Percentiles rank a stretch among this genome's conserved stretches.
These are phyloP conservation scores for Aurifilum marmelostoma DNA, from an alignment of 2,329 filamentous ascomycete genomes.

Conservation along the genomic window DNA sequence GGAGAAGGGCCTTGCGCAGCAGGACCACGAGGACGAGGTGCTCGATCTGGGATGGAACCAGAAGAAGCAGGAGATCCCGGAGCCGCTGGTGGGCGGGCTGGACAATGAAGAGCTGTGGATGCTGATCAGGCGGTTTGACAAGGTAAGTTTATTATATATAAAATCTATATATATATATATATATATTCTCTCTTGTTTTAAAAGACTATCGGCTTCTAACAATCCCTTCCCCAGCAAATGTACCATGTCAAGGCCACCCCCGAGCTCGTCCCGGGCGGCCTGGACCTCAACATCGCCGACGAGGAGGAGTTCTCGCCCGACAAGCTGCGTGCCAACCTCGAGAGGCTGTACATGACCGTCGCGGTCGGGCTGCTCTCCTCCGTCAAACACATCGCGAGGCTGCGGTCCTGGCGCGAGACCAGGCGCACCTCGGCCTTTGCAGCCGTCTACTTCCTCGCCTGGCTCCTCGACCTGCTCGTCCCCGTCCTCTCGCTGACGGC, in stretches of 20 bases:
- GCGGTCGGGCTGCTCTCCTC: slow-evolving; percentile 66
- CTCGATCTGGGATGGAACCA: slow-evolving; percentile 73
- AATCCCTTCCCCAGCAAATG: slow-evolving; percentile 48
- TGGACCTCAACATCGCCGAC: slow-evolving; percentile 81
- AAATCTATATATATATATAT: no score
- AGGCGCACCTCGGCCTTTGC: slow-evolving; percentile 68
- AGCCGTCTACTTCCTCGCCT: slow-evolving; percentile 61
- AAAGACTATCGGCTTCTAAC: no score
- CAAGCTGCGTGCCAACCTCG: slow-evolving; percentile 76
- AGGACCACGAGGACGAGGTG: slow-evolving; percentile 58
- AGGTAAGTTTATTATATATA: no score
- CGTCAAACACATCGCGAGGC: slow-evolving; percentile 73
- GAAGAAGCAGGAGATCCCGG: slow-evolving; percentile 55
- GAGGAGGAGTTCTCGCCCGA: slow-evolving; percentile 86
- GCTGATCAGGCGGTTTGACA: slow-evolving; percentile 73
- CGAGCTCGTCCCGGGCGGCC: slow-evolving; percentile 62
- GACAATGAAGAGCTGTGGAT: slow-evolving; percentile 76
- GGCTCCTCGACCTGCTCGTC: slow-evolving; percentile 72
- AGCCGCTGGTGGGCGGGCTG: slow-evolving; percentile 67
- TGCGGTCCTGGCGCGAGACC: slow-evolving; percentile 79
- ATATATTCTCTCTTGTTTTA: no score
- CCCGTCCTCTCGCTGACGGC: slow-evolving; percentile 62
- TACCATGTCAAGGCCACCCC: slow-evolving; percentile 70
- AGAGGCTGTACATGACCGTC: slow-evolving; percentile 81
- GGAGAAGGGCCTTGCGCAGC: slow-evolving; percentile 51